Evolutionary conservation across 2,329 filamentous ascomycete genomes (phyloP).

Genomic region (Myriosclerotinia duriaeana): DNA sequence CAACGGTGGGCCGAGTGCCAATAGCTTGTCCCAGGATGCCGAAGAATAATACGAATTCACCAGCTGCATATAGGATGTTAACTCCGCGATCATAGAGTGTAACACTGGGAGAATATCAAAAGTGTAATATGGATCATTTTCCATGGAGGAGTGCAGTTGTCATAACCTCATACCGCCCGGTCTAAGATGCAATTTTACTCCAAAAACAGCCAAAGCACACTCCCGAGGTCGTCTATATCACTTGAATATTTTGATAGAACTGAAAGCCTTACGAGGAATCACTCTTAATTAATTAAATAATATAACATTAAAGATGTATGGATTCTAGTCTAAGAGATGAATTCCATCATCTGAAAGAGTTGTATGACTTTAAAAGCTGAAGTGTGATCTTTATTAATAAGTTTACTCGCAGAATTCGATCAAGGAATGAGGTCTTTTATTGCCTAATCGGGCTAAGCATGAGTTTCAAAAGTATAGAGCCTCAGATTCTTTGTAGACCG

Average conservation of each 20-base stretch:
- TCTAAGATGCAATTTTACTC: not conserved
- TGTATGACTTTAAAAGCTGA: not conserved
- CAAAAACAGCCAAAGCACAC: not conserved
- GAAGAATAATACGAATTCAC: not conserved
- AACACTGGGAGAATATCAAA: not conserved
- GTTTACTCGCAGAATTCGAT: not conserved
- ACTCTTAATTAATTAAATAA: fast-evolving
- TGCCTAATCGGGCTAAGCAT: too few species aligned
- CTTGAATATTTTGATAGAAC: not conserved
- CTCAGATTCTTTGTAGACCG: fast-evolving
- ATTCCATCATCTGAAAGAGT: not conserved
- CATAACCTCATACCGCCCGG: not conserved
- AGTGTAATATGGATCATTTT: not conserved
- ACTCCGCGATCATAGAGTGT: not conserved
- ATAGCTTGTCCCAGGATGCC: not conserved
- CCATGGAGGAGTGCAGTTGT: not conserved
- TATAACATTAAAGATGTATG: not conserved
- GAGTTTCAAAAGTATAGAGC: not conserved
- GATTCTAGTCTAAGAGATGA: not conserved
- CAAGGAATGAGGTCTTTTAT: fast-evolving
- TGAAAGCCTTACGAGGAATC: not conserved
- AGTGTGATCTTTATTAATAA: not conserved
- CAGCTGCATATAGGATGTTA: not conserved
- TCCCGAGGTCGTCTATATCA: too few species aligned
- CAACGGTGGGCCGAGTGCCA: not conserved